These are phyloP conservation scores for Saprolegnia parasitica DNA, from an alignment of 352 stramenopile genomes.

Conservation along the genomic window DNA sequence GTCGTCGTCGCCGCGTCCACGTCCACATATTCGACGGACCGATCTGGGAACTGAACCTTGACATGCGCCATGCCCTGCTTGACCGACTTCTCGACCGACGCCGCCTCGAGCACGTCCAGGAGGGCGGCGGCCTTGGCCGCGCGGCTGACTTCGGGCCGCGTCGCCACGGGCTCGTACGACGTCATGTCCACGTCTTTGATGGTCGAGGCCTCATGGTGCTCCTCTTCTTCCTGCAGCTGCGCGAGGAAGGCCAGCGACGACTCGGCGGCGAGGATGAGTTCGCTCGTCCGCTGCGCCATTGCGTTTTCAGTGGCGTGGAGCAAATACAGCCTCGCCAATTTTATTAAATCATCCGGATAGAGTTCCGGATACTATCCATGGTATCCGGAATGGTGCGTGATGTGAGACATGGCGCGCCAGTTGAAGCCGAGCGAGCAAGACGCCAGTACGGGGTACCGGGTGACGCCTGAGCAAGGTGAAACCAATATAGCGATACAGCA, in stretches of 20 bases:
- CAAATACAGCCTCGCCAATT: not conserved
- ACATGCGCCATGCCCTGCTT: constrained; percentile 60
- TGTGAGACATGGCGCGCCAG: no score
- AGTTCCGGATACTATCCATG: not conserved
- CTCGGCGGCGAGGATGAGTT: constrained; percentile 19
- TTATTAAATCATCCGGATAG: no score
- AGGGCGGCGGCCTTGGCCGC: not conserved
- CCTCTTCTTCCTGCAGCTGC: constrained; percentile 13
- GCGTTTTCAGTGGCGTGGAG: constrained; percentile 25
- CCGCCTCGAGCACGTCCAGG: not conserved
- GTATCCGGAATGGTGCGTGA: not conserved
- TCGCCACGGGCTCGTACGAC: not conserved
- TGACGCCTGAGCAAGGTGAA: no score
- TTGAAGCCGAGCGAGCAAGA: no score
- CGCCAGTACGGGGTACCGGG: no score
- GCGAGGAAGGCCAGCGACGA: constrained; percentile 20
- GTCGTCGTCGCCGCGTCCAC: constrained; percentile 66
- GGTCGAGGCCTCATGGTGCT: not conserved
- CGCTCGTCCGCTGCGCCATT: constrained; percentile 14
- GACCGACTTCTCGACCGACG: constrained; percentile 43
- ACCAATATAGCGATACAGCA: no score
- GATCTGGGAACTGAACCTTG: constrained; percentile 76
- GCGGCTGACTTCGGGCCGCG: no score
- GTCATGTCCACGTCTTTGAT: not conserved
- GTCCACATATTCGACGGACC: constrained; percentile 77